Conservation (phyloP, 2,329 filamentous ascomycete genomes). For the Xylaria sp. region DNA sequence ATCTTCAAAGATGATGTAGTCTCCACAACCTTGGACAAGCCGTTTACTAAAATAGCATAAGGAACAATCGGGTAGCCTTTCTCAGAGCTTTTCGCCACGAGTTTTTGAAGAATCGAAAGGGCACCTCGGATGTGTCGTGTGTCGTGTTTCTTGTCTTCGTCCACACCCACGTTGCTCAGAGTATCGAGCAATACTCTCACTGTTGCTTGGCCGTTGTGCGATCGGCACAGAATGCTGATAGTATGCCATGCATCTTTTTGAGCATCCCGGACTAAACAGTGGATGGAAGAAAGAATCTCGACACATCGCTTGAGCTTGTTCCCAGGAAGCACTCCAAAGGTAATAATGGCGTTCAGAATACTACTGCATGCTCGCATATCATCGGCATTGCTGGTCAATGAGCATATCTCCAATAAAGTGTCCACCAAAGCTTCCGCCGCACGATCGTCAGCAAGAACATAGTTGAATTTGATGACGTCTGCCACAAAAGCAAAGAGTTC, state of each 20-base stretch:
- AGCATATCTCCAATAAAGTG: slow-evolving; percentile 72
- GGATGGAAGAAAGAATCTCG: slow-evolving; percentile 77
- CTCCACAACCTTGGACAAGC: slow-evolving; percentile 62
- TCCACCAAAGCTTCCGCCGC: slow-evolving; percentile 71
- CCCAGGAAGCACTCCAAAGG: slow-evolving; percentile 74
- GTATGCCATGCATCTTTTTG: slow-evolving; percentile 75
- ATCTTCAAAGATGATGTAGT: slow-evolving; percentile 58
- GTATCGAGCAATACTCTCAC: slow-evolving; percentile 73
- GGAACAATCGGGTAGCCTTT: slow-evolving; percentile 70
- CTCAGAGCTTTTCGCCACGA: slow-evolving; percentile 68
- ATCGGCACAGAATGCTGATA: slow-evolving; percentile 75
- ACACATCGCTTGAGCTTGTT: slow-evolving; percentile 72
- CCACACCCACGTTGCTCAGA: slow-evolving; percentile 60
- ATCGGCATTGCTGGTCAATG: slow-evolving; percentile 70
- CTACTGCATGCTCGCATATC: slow-evolving; percentile 75
- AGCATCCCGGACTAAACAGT: slow-evolving; percentile 70
- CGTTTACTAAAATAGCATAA: slow-evolving; percentile 67
- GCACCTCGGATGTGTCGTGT: slow-evolving; percentile 70
- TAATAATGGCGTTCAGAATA: slow-evolving; percentile 76
- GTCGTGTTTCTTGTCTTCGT: slow-evolving; percentile 61
- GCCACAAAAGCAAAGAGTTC: slow-evolving; percentile 73
- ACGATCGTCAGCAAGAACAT: slow-evolving; percentile 71
- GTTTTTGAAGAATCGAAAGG: slow-evolving; percentile 69
- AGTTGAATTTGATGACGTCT: slow-evolving; percentile 80
- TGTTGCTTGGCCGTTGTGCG: slow-evolving; percentile 76